Conservation (phyloP, 768 basidiomycete genomes). For the Lactarius evosmus region DNA sequence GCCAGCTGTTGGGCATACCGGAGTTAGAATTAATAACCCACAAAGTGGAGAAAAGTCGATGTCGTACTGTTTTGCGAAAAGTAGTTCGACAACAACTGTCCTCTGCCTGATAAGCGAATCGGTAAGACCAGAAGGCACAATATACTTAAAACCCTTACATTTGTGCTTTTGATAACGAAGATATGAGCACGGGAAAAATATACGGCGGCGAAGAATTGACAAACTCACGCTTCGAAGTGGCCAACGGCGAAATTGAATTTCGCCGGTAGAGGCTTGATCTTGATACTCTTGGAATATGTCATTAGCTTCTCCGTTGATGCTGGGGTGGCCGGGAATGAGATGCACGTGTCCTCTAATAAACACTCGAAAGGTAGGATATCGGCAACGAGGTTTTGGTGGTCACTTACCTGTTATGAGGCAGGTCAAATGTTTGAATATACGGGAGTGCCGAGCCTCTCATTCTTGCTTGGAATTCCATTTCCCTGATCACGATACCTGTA, state of each 20-base stretch:
- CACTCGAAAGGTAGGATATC: neutral
- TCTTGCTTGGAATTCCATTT: constrained; percentile 15
- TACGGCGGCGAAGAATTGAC: neutral
- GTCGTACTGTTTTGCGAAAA: constrained; percentile 80
- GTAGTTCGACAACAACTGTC: constrained; percentile 69
- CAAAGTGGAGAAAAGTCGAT: neutral
- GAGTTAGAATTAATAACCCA: constrained; percentile 2
- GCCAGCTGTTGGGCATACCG: constrained; percentile 49
- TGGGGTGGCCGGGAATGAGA: constrained; percentile 43
- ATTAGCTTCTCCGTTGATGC: constrained; percentile 47
- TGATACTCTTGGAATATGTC: constrained; percentile 65
- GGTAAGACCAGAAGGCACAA: constrained; percentile 11
- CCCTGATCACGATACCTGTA: constrained; percentile 26
- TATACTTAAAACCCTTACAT: constrained; percentile 41
- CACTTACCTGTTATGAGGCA: constrained; percentile 29
- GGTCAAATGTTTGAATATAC: constrained; percentile 45
- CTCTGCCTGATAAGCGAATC: constrained; percentile 48
- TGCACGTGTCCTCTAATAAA: constrained; percentile 58
- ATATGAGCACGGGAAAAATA: neutral
- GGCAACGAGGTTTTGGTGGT: neutral
- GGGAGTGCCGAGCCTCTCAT: constrained; percentile 29
- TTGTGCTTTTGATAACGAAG: constrained; percentile 51
- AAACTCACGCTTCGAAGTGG: constrained; percentile 60
- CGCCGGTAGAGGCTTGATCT: constrained; percentile 52
- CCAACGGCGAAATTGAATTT: constrained; percentile 64